A percentile compares a stretch with the other conserved stretches of the same genome.
These are phyloP conservation scores for Salvia hispanica DNA, from an alignment of 257 asterid species.

Conservation along the genomic window DNA sequence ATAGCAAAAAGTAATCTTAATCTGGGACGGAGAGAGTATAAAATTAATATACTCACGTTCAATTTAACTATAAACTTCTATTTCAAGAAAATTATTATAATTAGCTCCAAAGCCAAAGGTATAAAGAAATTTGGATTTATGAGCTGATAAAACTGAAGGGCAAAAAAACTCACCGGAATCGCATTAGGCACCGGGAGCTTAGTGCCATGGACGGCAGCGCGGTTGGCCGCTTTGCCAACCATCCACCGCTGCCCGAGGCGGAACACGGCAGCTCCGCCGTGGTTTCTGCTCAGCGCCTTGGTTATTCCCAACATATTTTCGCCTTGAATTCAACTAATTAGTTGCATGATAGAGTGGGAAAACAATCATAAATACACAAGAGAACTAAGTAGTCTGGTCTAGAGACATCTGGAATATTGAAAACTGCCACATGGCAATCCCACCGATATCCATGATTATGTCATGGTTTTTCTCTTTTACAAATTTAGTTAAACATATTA, in stretches of 20 bases:
- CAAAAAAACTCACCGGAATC: slow-evolving; percentile 39
- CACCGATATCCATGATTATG: background rate
- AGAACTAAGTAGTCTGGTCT: background rate
- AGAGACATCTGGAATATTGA: slow-evolving; percentile 34
- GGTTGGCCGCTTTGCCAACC: slow-evolving; percentile 52
- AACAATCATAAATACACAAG: background rate
- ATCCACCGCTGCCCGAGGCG: slow-evolving; percentile 36
- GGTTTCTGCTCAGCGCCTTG: slow-evolving; percentile 12
- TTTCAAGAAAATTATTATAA: background rate
- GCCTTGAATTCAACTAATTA: background rate
- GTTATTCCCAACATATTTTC: slow-evolving; percentile 7
- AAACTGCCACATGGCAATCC: slow-evolving; percentile 33
- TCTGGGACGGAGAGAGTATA: too few relatives aligned
- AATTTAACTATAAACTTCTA: too few relatives aligned
- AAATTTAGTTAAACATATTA: too few relatives aligned
- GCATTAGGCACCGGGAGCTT: slow-evolving; percentile 54
- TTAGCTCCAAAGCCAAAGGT: background rate
- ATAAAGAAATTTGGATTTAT: too few relatives aligned
- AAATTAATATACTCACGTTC: too few relatives aligned
- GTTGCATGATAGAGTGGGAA: background rate
- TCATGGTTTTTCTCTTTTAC: too few relatives aligned
- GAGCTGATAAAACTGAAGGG: too few relatives aligned
- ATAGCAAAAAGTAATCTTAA: too few relatives aligned
- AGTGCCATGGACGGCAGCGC: slow-evolving; percentile 68
- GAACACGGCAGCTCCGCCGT: slow-evolving; percentile 20